These are phyloP conservation scores for Aspergillus bombycis DNA, from an alignment of 2,329 filamentous ascomycete genomes.

Conservation along the genomic window DNA sequence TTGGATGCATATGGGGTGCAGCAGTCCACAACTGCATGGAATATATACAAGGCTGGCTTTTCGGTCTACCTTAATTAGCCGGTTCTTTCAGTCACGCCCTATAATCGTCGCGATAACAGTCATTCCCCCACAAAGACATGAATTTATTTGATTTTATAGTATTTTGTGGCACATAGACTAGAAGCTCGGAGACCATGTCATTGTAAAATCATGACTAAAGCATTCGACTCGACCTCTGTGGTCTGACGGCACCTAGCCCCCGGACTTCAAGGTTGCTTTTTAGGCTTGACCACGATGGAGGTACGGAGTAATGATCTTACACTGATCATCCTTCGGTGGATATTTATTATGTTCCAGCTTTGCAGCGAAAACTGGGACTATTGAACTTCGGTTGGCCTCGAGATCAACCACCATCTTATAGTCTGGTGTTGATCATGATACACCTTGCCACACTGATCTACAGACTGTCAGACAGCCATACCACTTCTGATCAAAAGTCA, in stretches of 20 bases:
- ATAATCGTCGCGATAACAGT: too few relatives aligned
- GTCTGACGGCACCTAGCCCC: too few relatives aligned
- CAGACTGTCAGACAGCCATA: background rate
- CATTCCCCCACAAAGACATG: too few relatives aligned
- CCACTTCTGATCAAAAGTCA: background rate
- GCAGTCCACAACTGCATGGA: background rate
- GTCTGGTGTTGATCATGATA: background rate
- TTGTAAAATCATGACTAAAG: background rate
- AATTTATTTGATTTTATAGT: too few relatives aligned
- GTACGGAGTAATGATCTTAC: background rate
- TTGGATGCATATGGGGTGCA: background rate
- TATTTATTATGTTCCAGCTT: too few relatives aligned
- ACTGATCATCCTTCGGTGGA: too few relatives aligned
- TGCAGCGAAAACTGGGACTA: background rate
- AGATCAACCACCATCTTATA: background rate
- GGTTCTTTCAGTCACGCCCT: background rate
- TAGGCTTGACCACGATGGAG: background rate
- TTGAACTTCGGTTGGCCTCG: background rate
- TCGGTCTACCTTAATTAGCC: background rate
- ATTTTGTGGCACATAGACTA: background rate
- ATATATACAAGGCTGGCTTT: background rate
- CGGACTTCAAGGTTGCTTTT: too few relatives aligned
- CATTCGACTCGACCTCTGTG: background rate
- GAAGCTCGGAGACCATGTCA: background rate
- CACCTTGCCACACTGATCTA: background rate